Percentiles rank a stretch among this genome's conserved stretches.
Conservation (phyloP, 768 basidiomycete species). For the Russula brevipes region DNA sequence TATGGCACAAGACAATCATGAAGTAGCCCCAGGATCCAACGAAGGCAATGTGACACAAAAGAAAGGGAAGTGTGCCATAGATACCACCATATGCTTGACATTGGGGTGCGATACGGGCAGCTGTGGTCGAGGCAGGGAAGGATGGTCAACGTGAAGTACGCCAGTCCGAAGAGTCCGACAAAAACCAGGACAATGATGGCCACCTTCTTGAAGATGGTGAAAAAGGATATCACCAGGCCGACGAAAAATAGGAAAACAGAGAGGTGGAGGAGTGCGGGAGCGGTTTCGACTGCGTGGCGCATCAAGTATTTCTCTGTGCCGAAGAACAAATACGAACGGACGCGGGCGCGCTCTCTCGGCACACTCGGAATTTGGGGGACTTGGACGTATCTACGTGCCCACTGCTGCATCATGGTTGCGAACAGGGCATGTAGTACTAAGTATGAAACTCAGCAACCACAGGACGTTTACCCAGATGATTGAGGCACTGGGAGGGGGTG, state of each 20-base stretch:
- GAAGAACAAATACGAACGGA: constrained; percentile 13
- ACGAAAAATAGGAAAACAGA: constrained; percentile 21
- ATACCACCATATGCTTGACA: constrained; percentile 16
- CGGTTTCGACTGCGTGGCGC: not conserved
- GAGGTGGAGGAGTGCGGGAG: constrained; percentile 30
- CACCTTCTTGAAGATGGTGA: constrained; percentile 1
- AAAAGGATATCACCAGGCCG: constrained; percentile 17
- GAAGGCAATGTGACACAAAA: not conserved
- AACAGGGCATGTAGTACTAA: constrained; percentile 15
- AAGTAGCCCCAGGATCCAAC: not conserved
- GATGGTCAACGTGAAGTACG: constrained; percentile 13
- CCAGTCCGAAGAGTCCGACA: constrained; percentile 2
- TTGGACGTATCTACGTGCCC: constrained; percentile 15
- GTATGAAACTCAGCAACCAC: constrained; percentile 17
- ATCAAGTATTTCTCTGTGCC: constrained; percentile 11
- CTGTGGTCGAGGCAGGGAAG: constrained; percentile 9
- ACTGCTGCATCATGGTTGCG: constrained; percentile 20
- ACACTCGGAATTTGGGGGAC: constrained; percentile 20
- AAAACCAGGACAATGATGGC: not conserved
- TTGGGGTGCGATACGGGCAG: constrained; percentile 22
- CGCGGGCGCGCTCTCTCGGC: constrained; percentile 9
- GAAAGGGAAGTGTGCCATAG: not conserved
- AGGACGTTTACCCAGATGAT: constrained; percentile 15
- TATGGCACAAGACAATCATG: not conserved
- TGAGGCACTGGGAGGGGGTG: not conserved